phyloP scores from a whole-genome alignment of 495 filamentous ascomycete species.

The Pseudoneurospora amorphoporcata region DNA sequence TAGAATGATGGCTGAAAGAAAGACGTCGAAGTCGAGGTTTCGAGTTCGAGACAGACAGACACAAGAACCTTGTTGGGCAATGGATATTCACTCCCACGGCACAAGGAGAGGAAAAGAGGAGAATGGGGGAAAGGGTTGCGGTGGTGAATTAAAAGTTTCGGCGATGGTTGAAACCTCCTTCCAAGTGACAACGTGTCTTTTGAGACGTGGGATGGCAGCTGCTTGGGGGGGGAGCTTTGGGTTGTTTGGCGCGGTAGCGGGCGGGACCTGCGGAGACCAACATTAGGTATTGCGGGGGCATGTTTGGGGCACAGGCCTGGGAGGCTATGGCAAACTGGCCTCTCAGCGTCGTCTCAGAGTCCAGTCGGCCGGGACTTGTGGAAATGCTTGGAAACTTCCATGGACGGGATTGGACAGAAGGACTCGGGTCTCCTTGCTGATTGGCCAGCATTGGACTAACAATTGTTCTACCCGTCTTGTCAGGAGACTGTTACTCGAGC shows the following conservation, averaged over 20 bases:
- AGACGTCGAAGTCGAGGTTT: slow-evolving; percentile 7
- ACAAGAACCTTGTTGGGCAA: slow-evolving; percentile 13
- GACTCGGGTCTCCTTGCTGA: background rate
- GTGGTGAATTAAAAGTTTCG: slow-evolving; percentile 25
- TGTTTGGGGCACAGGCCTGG: background rate
- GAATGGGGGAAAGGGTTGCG: slow-evolving; percentile 2
- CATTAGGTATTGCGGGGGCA: slow-evolving; percentile 12
- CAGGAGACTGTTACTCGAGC: background rate
- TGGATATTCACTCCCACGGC: slow-evolving; percentile 34
- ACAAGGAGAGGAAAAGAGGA: slow-evolving; percentile 25
- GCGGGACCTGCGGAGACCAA: slow-evolving; percentile 3
- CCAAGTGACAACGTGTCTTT: slow-evolving; percentile 27
- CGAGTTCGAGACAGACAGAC: slow-evolving; percentile 15
- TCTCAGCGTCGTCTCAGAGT: slow-evolving; percentile 3
- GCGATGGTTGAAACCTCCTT: slow-evolving; percentile 11
- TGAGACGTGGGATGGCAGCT: slow-evolving; percentile 10
- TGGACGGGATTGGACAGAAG: slow-evolving; percentile 1
- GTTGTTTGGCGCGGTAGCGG: slow-evolving; percentile 4
- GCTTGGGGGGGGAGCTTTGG: background rate
- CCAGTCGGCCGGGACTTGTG: slow-evolving; percentile 1
- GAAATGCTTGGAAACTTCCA: slow-evolving; percentile 21
- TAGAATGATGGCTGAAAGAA: slow-evolving; percentile 10
- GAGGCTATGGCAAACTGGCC: slow-evolving; percentile 9
- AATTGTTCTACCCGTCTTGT: background rate
- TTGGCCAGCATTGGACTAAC: background rate